Percentiles rank a stretch among this genome's conserved stretches.
phyloP scores from a whole-genome alignment of 2,329 filamentous ascomycete species.

The Colletotrichum sp. region DNA sequence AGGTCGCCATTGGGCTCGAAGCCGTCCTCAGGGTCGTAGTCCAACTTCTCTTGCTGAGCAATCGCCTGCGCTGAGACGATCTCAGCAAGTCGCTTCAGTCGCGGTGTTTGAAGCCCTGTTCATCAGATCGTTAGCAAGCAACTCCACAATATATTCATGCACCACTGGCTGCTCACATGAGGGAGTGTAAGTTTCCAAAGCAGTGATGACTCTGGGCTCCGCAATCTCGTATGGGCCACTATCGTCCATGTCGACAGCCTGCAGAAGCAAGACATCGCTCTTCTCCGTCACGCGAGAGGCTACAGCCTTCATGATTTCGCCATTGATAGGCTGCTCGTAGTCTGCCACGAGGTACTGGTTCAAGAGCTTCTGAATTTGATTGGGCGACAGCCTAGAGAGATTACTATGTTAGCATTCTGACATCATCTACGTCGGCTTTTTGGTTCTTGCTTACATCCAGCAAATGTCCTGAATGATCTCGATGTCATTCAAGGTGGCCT shows the following conservation, averaged over 20 bases:
- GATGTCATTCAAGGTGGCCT: slow-evolving; percentile 97
- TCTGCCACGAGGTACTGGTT: slow-evolving; percentile 99
- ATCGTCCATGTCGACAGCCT: slow-evolving; percentile 98
- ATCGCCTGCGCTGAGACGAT: slow-evolving; percentile 97
- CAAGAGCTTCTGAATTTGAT: slow-evolving; percentile 97
- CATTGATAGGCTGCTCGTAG: slow-evolving; percentile 99
- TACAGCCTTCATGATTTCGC: slow-evolving; percentile 99
- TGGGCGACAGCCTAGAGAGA: slow-evolving; percentile 80
- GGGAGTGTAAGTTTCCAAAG: slow-evolving; percentile 96
- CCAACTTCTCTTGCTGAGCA: slow-evolving; percentile 88
- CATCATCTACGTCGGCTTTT: background rate
- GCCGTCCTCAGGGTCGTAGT: slow-evolving; percentile 51
- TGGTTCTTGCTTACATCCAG: slow-evolving; percentile 81
- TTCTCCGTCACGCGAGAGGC: slow-evolving; percentile 97
- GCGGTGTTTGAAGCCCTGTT: slow-evolving; percentile 91
- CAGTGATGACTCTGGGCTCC: slow-evolving; percentile 93
- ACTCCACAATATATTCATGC: background rate
- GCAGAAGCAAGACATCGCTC: slow-evolving; percentile 91
- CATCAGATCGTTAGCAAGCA: slow-evolving; percentile 30
- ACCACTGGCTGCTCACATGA: slow-evolving; percentile 74
- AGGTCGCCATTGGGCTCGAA: slow-evolving; percentile 58
- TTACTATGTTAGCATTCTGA: background rate
- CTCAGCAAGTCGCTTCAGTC: slow-evolving; percentile 94
- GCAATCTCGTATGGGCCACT: slow-evolving; percentile 98
- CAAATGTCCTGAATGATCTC: slow-evolving; percentile 99